phyloP scores from a whole-genome alignment of 1,284 basidiomycete species.

The Cryptococcus sp. region DNA sequence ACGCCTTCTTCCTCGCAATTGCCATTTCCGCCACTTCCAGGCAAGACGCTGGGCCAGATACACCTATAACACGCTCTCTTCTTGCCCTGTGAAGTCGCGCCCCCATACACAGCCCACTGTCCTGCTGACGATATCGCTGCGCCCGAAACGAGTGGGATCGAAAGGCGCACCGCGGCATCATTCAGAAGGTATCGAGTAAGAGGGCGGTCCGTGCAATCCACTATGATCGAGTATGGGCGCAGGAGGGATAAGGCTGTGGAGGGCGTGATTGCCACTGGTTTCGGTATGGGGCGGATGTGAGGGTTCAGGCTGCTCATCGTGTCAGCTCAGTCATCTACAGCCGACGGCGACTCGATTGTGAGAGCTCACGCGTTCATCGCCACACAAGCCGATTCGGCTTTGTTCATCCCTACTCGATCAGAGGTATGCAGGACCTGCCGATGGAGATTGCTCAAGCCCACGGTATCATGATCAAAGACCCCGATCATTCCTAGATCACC shows the following conservation, averaged over 20 bases:
- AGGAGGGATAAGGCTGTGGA: constrained; percentile 67
- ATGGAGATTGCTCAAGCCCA: constrained; percentile 91
- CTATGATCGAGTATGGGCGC: constrained; percentile 68
- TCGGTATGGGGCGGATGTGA: constrained; percentile 60
- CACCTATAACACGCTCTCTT: constrained; percentile 92
- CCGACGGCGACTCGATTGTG: not conserved
- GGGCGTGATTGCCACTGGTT: constrained; percentile 61
- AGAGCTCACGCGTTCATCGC: constrained; percentile 64
- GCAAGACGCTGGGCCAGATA: constrained; percentile 74
- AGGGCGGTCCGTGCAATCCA: constrained; percentile 96
- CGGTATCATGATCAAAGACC: constrained; percentile 87
- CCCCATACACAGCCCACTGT: constrained; percentile 75
- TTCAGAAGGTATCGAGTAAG: constrained; percentile 90
- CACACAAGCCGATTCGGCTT: constrained; percentile 76
- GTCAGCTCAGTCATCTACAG: not conserved
- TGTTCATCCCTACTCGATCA: constrained; percentile 73
- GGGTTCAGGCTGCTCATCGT: constrained; percentile 67
- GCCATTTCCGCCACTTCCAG: constrained; percentile 63
- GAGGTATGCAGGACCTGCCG: constrained; percentile 89
- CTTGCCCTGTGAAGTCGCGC: constrained; percentile 22
- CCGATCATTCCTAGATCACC: constrained; percentile 59
- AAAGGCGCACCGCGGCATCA: constrained; percentile 76
- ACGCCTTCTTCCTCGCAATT: constrained; percentile 91
- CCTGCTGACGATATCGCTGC: constrained; percentile 92
- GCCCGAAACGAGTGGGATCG: constrained; percentile 82